Conservation (phyloP, 208 protist genomes). For the Leishmania turanica region DNA sequence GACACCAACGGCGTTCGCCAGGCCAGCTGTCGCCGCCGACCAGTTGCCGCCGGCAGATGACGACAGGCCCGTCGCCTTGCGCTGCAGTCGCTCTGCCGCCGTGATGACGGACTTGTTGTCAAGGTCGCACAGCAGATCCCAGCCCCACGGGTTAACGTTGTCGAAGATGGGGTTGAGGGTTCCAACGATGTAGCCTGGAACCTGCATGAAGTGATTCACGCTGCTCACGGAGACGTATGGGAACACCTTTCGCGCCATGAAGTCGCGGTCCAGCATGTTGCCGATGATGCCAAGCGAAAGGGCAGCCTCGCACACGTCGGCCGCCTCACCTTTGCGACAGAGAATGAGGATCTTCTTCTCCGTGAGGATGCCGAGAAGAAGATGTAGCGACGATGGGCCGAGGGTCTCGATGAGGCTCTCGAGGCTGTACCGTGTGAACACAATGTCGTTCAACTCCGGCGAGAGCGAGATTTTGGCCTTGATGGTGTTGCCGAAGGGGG, state of each 20-base stretch:
- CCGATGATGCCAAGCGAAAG: slow-evolving; percentile 70
- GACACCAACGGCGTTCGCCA: slow-evolving; percentile 44
- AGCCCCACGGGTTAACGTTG: slow-evolving; percentile 53
- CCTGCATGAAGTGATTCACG: slow-evolving; percentile 53
- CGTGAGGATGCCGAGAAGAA: slow-evolving; percentile 60
- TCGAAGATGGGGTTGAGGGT: slow-evolving; percentile 87
- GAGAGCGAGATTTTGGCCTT: slow-evolving; percentile 53
- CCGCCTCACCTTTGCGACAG: slow-evolving; percentile 52
- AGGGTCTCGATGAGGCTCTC: slow-evolving; percentile 63
- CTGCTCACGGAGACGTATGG: slow-evolving; percentile 79
- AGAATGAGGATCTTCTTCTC: slow-evolving; percentile 84
- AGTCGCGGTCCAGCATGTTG: slow-evolving; percentile 62
- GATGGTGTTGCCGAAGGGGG: slow-evolving; percentile 52
- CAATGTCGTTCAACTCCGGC: slow-evolving; percentile 52
- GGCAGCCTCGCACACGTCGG: slow-evolving; percentile 76
- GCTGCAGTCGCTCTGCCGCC: slow-evolving; percentile 34
- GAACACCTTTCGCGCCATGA: slow-evolving; percentile 74
- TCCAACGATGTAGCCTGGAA: slow-evolving; percentile 79
- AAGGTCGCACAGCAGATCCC: slow-evolving; percentile 78
- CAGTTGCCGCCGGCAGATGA: slow-evolving; percentile 35
- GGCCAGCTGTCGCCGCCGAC: slow-evolving; percentile 33
- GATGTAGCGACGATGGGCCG: slow-evolving; percentile 57
- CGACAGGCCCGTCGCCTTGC: slow-evolving; percentile 9
- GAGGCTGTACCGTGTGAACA: slow-evolving; percentile 56
- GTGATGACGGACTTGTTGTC: slow-evolving; percentile 54